Evolutionary conservation across 345 rosid genomes (phyloP).

Genomic region (Lagerstroemia speciosa): DNA sequence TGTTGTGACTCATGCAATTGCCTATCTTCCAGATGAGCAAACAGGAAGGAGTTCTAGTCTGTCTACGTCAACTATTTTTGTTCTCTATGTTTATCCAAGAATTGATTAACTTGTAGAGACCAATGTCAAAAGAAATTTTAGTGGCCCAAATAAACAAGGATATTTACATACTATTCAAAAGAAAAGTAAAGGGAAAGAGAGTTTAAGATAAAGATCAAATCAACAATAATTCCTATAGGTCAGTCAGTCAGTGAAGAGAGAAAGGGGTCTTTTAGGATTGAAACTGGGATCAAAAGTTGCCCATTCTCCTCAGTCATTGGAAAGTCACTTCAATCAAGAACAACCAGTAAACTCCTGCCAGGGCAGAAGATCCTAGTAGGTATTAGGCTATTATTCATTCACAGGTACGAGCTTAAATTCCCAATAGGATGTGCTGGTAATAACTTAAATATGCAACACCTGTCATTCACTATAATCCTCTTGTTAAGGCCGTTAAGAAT

Average conservation of each 20-base stretch:
- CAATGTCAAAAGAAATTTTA: neutral
- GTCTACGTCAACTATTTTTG: conserved; percentile 44
- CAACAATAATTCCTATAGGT: neutral
- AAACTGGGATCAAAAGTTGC: neutral
- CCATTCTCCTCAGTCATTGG: neutral
- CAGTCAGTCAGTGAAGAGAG: neutral
- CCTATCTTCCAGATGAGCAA: conserved; percentile 86
- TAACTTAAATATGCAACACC: neutral
- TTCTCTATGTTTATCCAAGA: neutral
- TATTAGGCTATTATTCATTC: no score
- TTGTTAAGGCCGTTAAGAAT: no score
- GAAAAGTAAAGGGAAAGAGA: no score
- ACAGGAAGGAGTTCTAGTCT: conserved; percentile 74
- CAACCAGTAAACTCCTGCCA: neutral
- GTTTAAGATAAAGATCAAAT: no score
- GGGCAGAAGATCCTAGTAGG: neutral
- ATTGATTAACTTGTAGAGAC: neutral
- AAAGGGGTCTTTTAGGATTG: no score
- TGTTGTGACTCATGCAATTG: conserved; percentile 65
- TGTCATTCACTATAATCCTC: no score
- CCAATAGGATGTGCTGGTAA: neutral
- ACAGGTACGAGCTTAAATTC: neutral
- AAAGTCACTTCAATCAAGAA: neutral
- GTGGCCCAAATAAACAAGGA: neutral
- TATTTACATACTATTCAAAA: no score